A percentile compares a stretch with the other conserved stretches of the same genome.
These are phyloP conservation scores for Aphanoascus verrucosus DNA, from an alignment of 2,329 filamentous ascomycete species.

Conservation along the genomic window DNA sequence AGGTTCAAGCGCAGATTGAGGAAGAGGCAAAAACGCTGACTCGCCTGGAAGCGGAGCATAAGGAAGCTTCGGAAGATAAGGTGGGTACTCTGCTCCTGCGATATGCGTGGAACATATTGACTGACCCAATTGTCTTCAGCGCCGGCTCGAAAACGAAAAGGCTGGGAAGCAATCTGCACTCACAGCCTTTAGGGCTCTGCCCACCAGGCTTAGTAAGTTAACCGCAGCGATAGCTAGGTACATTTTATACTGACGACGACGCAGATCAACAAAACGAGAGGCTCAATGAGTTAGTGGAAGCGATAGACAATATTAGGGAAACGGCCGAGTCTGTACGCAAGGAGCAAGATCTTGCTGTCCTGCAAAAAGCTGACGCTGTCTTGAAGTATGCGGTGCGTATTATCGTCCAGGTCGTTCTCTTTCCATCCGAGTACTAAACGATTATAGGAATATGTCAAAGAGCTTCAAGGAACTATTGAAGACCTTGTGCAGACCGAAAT, in stretches of 20 bases:
- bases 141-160: slow-evolving; percentile 47
- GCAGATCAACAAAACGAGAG: slow-evolving; percentile 39
- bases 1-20: slow-evolving; percentile 22
- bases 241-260: slow-evolving; percentile 21
- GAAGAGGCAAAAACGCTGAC: slow-evolving; percentile 23
- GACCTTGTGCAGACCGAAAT: slow-evolving; percentile 60
- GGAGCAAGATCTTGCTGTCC: slow-evolving; percentile 45
- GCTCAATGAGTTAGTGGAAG: slow-evolving; percentile 31
- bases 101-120: slow-evolving; percentile 1
- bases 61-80: slow-evolving; percentile 30
- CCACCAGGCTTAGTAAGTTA: slow-evolving; percentile 56
- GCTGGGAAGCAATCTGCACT: slow-evolving; percentile 54
- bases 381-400: slow-evolving; percentile 46
- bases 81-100: slow-evolving; percentile 23
- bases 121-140: slow-evolving; percentile 21
- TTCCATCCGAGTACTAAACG: not conserved
- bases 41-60: slow-evolving; percentile 19
- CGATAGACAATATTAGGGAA: slow-evolving; percentile 34
- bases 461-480: slow-evolving; percentile 52
- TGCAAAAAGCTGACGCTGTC: slow-evolving; percentile 48
- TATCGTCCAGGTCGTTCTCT: not conserved
- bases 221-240: slow-evolving; percentile 15
- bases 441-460: slow-evolving; percentile 49
- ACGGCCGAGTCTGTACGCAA: slow-evolving; percentile 44
- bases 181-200: slow-evolving; percentile 55